A percentile compares a stretch with the other conserved stretches of the same genome.
Evolutionary conservation across 768 basidiomycete species (phyloP).

Genomic region (Tephrocybe sp.): DNA sequence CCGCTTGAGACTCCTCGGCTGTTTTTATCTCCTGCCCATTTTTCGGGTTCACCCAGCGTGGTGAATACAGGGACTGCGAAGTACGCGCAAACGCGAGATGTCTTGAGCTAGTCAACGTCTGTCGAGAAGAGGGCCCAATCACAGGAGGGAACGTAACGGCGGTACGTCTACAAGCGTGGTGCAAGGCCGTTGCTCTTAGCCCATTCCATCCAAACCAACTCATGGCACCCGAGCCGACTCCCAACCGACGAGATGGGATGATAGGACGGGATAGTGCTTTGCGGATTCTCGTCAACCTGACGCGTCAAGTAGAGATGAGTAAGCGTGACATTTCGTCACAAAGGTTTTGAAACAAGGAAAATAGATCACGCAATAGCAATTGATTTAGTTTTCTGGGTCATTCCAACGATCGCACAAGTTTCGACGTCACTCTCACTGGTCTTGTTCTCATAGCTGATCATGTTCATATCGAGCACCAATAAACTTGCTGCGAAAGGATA

Average conservation of each 20-base stretch:
- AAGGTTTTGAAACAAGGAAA: no score
- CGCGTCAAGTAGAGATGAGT: no score
- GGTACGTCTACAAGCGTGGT: conserved; percentile 17
- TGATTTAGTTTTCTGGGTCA: no score
- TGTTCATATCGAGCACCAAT: no score
- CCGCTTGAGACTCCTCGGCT: conserved; percentile 13
- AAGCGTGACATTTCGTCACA: no score
- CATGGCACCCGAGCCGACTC: conserved; percentile 12
- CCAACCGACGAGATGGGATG: neutral
- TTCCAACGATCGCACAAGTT: no score
- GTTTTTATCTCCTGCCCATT: conserved; percentile 16
- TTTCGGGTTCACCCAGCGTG: conserved; percentile 25
- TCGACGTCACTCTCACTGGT: no score
- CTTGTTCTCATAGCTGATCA: no score
- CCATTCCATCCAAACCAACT: conserved; percentile 21
- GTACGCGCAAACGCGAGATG: conserved; percentile 13
- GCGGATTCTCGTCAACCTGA: no score
- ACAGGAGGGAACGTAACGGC: neutral
- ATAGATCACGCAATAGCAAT: no score
- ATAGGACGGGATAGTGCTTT: no score
- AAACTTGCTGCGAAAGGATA: no score
- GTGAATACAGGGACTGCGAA: conserved; percentile 12
- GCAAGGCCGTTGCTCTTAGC: conserved; percentile 10
- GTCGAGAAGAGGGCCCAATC: neutral
- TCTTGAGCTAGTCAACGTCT: conserved; percentile 8